phyloP scores from a whole-genome alignment of 108 stramenopile species.

The Nannochloropsis oceanica region DNA sequence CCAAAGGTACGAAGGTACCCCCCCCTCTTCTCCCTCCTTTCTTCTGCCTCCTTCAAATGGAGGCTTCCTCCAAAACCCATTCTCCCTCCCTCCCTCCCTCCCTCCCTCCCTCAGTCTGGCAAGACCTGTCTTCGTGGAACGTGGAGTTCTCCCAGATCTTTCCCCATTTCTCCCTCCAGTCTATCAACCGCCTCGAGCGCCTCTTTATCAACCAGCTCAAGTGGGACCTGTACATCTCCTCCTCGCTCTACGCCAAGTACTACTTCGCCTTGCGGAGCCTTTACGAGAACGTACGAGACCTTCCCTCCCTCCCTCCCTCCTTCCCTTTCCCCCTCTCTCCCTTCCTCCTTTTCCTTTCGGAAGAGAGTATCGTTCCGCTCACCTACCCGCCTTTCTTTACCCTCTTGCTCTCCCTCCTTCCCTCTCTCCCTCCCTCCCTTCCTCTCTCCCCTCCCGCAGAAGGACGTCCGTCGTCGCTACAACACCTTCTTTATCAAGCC shows the following conservation, averaged over 20 bases:
- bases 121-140: constrained; percentile 93
- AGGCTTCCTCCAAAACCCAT: too few species aligned
- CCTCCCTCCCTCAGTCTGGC: constrained; percentile 52
- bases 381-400: too few species aligned
- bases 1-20: constrained; percentile 50
- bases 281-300: neutral
- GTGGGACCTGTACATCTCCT: constrained; percentile 92
- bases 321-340: neutral
- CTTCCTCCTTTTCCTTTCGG: too few species aligned
- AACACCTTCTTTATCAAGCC: neutral
- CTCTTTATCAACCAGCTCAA: constrained; percentile 67
- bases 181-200: constrained; percentile 74
- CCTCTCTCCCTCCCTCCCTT: neutral
- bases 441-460: neutral
- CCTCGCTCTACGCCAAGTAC: constrained; percentile 86
- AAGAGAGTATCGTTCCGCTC: too few species aligned
- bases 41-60: neutral
- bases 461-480: neutral
- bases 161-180: constrained; percentile 77
- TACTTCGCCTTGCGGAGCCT: constrained; percentile 80
- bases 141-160: constrained; percentile 89
- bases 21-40: neutral
- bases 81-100: neutral
- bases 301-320: neutral
- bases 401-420: too few species aligned